Percentiles rank a stretch among this genome's conserved stretches.
Evolutionary conservation across 2,329 filamentous ascomycete genomes (phyloP).

Genomic region (Nigrograna mackinnonii): DNA sequence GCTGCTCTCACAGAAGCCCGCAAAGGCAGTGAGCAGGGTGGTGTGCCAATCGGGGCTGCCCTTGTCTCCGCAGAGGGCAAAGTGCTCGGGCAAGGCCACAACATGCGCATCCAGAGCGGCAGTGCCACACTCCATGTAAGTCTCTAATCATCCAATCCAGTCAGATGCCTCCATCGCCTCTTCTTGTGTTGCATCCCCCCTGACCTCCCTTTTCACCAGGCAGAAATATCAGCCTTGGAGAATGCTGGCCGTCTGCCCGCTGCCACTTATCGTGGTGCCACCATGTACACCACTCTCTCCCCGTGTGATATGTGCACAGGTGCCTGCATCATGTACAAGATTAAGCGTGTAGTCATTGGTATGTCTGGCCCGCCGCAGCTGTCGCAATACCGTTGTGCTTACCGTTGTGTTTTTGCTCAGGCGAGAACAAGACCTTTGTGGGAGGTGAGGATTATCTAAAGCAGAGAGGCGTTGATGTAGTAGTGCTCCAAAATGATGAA

Average conservation of each 20-base stretch:
- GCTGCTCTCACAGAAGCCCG: slow-evolving; percentile 62
- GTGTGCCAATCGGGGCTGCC: slow-evolving; percentile 62
- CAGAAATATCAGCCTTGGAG: slow-evolving; percentile 75
- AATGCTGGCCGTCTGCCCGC: slow-evolving; percentile 74
- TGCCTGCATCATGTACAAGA: slow-evolving; percentile 75
- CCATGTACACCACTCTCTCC: slow-evolving; percentile 83
- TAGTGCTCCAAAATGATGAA: slow-evolving; percentile 68
- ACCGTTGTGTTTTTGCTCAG: slow-evolving; percentile 3
- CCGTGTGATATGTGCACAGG: slow-evolving; percentile 85
- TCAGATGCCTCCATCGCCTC: too few species aligned
- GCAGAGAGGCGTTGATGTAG: slow-evolving; percentile 70
- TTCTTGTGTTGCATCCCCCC: too few species aligned
- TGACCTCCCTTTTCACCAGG: slow-evolving; percentile 51
- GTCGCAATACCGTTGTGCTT: too few species aligned
- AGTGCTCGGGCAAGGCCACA: slow-evolving; percentile 73
- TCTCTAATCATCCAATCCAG: slow-evolving; percentile 12
- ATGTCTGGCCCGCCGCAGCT: slow-evolving; percentile 2
- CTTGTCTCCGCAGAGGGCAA: slow-evolving; percentile 71
- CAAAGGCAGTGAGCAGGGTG: slow-evolving; percentile 59
- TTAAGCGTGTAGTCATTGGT: slow-evolving; percentile 74
- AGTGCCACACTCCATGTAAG: slow-evolving; percentile 73
- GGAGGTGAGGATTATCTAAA: slow-evolving; percentile 74
- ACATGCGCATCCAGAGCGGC: slow-evolving; percentile 74
- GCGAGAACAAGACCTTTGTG: slow-evolving; percentile 74
- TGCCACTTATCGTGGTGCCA: slow-evolving; percentile 69